These are phyloP conservation scores for Mycena sp. DNA, from an alignment of 1,284 basidiomycete species.

Conservation along the genomic window DNA sequence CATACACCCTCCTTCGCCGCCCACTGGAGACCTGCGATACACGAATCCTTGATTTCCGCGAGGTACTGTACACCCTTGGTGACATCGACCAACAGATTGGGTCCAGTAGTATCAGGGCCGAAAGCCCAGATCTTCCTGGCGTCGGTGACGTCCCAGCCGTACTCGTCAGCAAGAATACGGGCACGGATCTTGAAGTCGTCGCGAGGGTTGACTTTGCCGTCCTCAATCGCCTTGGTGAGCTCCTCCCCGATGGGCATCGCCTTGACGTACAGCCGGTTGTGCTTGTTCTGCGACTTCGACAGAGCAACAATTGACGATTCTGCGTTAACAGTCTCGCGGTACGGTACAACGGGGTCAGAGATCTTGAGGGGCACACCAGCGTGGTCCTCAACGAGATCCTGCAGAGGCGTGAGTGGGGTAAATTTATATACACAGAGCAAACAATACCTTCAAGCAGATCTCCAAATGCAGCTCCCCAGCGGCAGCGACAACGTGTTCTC, in stretches of 20 bases:
- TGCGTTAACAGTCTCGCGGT: slow-evolving; percentile 97
- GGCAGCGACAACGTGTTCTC: slow-evolving; percentile 99
- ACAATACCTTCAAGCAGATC: slow-evolving; percentile 93
- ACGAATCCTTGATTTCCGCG: slow-evolving; percentile 99
- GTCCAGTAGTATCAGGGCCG: slow-evolving; percentile 97
- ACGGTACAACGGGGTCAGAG: slow-evolving; percentile 98
- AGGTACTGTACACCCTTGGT: slow-evolving; percentile 99
- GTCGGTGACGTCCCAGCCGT: slow-evolving; percentile 99
- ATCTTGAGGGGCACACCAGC: slow-evolving; percentile 99
- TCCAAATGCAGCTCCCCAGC: slow-evolving; percentile 99
- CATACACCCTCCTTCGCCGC: slow-evolving; percentile 98
- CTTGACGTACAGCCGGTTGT: slow-evolving; percentile 98
- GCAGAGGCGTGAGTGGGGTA: neutral
- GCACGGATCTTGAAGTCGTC: slow-evolving; percentile 99
- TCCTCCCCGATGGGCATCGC: slow-evolving; percentile 95
- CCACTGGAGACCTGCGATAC: slow-evolving; percentile 99
- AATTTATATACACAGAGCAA: slow-evolving; percentile 5
- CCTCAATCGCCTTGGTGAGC: slow-evolving; percentile 93
- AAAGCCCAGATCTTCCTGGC: slow-evolving; percentile 99
- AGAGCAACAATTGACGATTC: slow-evolving; percentile 97
- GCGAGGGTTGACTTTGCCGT: slow-evolving; percentile 87
- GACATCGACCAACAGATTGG: slow-evolving; percentile 97
- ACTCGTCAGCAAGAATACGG: slow-evolving; percentile 95
- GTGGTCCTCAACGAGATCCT: slow-evolving; percentile 99
- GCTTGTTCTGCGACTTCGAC: slow-evolving; percentile 99